phyloP scores from a whole-genome alignment of 1,139 yeast species.

The Pichia kudriavzevii region DNA sequence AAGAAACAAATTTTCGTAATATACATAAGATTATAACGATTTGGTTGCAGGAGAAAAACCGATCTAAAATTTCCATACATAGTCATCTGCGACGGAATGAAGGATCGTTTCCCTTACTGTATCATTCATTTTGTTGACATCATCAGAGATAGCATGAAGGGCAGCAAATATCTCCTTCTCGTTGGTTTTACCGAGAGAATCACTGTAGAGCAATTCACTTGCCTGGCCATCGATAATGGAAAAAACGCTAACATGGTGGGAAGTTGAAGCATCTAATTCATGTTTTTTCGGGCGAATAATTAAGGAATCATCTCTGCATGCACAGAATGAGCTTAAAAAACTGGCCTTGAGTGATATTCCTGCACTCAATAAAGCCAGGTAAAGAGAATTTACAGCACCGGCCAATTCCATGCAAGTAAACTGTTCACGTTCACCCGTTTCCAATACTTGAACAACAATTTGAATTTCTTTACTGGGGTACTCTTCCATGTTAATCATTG shows the following conservation, averaged over 20 bases:
- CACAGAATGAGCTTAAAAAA: conserved; percentile 47
- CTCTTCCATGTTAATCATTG: conserved; percentile 54
- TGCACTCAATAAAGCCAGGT: conserved; percentile 70
- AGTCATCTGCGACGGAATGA: conserved; percentile 44
- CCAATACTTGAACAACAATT: conserved; percentile 74
- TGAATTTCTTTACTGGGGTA: conserved; percentile 85
- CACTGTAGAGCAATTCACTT: conserved; percentile 53
- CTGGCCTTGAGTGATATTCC: conserved; percentile 62
- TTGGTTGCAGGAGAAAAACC: too few species aligned
- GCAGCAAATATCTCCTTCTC: conserved; percentile 46
- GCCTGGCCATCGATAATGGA: conserved; percentile 46
- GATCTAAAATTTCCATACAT: conserved; percentile 44
- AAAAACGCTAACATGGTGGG: conserved; percentile 61
- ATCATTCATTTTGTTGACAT: conserved; percentile 39
- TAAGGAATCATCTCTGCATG: conserved; percentile 31
- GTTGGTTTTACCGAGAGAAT: conserved; percentile 64
- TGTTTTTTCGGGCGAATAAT: conserved; percentile 38
- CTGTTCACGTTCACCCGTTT: conserved; percentile 31
- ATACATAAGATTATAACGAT: too few species aligned
- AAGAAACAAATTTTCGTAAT: not conserved
- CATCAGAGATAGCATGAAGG: conserved; percentile 40
- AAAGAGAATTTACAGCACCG: conserved; percentile 51
- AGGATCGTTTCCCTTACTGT: conserved; percentile 41
- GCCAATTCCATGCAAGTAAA: conserved; percentile 51
- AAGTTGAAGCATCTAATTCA: conserved; percentile 37